Evolutionary conservation across 73 alveolate genomes (phyloP).

Genomic region (Chromera velia): DNA sequence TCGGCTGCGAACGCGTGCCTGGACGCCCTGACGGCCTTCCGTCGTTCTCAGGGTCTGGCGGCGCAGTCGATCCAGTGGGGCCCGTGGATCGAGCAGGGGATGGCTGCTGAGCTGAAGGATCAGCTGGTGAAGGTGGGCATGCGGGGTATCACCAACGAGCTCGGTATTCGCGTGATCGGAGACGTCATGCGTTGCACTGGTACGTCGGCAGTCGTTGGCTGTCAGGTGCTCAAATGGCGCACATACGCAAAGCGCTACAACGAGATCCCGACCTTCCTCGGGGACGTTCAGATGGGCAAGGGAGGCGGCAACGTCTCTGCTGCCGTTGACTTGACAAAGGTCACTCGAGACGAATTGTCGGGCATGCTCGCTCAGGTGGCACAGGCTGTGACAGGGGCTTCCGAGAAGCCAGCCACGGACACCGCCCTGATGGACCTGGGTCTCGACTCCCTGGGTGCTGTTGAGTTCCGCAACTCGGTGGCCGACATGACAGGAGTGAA

Average conservation of each 20-base stretch:
- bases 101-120: background rate
- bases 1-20: slow-evolving; percentile 39
- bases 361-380: background rate
- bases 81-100: slow-evolving; percentile 22
- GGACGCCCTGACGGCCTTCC: slow-evolving; percentile 36
- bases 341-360: background rate
- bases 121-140: background rate
- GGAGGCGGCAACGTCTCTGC: background rate
- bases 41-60: slow-evolving; percentile 9
- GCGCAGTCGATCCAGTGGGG: slow-evolving; percentile 43
- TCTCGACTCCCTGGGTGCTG: slow-evolving; percentile 36
- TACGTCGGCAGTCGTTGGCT: background rate
- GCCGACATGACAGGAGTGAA: slow-evolving; percentile 18
- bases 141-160: background rate
- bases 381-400: background rate
- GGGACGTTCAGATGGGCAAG: background rate
- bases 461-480: slow-evolving; percentile 25
- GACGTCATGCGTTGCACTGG: background rate
- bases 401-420: slow-evolving; percentile 15
- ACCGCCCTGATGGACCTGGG: slow-evolving; percentile 40
- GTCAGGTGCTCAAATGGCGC: background rate
- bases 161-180: background rate
- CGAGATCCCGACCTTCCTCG: background rate
- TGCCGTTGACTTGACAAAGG: background rate
- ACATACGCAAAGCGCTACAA: background rate